phyloP scores from a whole-genome alignment of 176 grass and related monocot genomes.

The Oryza brachyantha region DNA sequence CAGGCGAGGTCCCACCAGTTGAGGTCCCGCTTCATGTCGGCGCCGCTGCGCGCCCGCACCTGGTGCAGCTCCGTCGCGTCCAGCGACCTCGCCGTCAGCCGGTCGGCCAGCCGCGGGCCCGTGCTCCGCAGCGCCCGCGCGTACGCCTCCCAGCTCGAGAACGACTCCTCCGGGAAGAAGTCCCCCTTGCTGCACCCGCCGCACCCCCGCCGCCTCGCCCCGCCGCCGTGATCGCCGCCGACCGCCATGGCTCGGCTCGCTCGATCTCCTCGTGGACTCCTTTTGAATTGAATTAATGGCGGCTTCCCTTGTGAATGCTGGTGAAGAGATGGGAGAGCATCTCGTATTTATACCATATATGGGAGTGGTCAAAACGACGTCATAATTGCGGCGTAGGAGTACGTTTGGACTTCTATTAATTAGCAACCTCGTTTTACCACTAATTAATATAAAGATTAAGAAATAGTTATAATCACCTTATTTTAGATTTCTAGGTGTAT shows the following conservation, averaged over 20 bases:
- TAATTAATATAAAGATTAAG: no score
- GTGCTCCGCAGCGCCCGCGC: slow-evolving; percentile 58
- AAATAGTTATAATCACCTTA: no score
- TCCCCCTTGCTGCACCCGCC: slow-evolving; percentile 47
- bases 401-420: no score
- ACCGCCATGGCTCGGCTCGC: slow-evolving; percentile 16
- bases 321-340: background rate
- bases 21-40: slow-evolving; percentile 78
- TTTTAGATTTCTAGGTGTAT: no score
- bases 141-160: slow-evolving; percentile 77
- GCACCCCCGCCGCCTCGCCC: slow-evolving; percentile 27
- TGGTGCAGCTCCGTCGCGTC: slow-evolving; percentile 70
- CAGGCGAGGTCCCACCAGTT: slow-evolving; percentile 83
- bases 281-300: no score
- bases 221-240: slow-evolving; percentile 11
- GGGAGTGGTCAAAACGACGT: no score
- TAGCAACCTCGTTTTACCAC: no score
- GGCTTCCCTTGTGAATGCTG: background rate
- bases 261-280: background rate
- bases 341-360: no score
- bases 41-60: slow-evolving; percentile 66
- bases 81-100: slow-evolving; percentile 52
- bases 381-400: no score
- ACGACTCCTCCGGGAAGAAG: slow-evolving; percentile 89
- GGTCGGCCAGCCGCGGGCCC: slow-evolving; percentile 48